Percentiles rank a stretch among this genome's conserved stretches.
These are phyloP conservation scores for Heliophila coronopifolia DNA, from an alignment of 441 rosid species.

Conservation along the genomic window DNA sequence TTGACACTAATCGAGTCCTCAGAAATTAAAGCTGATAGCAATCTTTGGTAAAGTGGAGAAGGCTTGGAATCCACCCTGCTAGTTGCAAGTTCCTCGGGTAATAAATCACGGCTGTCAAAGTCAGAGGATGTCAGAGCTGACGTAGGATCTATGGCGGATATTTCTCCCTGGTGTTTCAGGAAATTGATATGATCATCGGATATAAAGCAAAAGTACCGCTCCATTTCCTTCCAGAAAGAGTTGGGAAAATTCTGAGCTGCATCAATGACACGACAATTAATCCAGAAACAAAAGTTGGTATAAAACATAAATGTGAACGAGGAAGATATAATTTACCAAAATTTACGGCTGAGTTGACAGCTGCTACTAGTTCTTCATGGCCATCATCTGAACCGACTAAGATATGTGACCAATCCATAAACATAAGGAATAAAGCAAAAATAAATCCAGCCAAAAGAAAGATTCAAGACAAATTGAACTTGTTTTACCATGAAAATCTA, in stretches of 20 bases:
- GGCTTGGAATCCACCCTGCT: conserved; percentile 35
- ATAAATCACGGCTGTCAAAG: conserved; percentile 29
- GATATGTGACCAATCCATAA: conserved; percentile 28
- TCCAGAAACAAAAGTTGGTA: conserved; percentile 10
- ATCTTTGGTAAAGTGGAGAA: conserved; percentile 63
- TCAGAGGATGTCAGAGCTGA: conserved; percentile 13
- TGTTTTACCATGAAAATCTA: conserved; percentile 78
- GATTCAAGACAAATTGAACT: conserved; percentile 21
- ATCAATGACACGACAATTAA: conserved; percentile 30
- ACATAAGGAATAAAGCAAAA: conserved; percentile 10
- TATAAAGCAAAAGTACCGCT: conserved; percentile 55
- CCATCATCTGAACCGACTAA: conserved; percentile 80
- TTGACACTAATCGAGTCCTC: conserved; percentile 47
- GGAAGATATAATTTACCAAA: conserved; percentile 36
- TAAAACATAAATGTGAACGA: conserved; percentile 14
- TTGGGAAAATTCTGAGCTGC: conserved; percentile 53
- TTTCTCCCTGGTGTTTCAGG: conserved; percentile 60
- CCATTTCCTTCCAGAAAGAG: conserved; percentile 83
- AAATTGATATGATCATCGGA: conserved; percentile 59
- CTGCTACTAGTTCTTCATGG: conserved; percentile 81
- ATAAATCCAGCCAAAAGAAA: neutral
- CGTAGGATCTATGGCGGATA: conserved; percentile 16
- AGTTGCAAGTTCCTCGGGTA: conserved; percentile 32
- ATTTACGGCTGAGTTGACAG: conserved; percentile 68
- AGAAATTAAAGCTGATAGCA: conserved; percentile 74